A percentile compares a stretch with the other conserved stretches of the same genome.
phyloP scores from a whole-genome alignment of 306 rosid species.

The Prunus salicina region DNA sequence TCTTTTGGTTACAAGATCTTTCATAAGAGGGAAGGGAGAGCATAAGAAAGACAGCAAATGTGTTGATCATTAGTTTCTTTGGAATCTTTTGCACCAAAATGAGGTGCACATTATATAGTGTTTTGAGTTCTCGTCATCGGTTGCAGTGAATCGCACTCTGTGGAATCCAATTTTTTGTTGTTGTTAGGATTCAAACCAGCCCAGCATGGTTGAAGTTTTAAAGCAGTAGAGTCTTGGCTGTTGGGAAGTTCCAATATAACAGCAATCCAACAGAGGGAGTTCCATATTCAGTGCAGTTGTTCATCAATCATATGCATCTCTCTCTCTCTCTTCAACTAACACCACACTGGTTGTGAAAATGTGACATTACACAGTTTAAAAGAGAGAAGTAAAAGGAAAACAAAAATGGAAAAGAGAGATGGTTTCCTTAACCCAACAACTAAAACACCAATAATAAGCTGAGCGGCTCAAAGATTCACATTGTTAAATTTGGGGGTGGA shows the following conservation, averaged over 20 bases:
- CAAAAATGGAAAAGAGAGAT: not conserved
- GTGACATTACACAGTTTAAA: not conserved
- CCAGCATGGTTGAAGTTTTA: too few relatives aligned
- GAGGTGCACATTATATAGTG: not conserved
- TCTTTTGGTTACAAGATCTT: constrained; percentile 1
- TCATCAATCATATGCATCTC: too few relatives aligned
- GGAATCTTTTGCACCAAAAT: not conserved
- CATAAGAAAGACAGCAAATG: not conserved
- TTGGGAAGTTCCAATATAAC: too few relatives aligned
- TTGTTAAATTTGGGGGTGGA: too few relatives aligned
- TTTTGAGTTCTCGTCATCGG: not conserved
- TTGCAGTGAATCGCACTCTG: not conserved
- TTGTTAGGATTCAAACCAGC: not conserved
- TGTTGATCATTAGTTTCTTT: not conserved
- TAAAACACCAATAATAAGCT: not conserved
- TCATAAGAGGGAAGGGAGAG: not conserved
- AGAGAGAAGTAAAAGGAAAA: not conserved
- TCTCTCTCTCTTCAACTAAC: too few relatives aligned
- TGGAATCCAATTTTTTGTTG: not conserved
- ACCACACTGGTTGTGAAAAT: too few relatives aligned
- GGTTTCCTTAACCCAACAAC: not conserved
- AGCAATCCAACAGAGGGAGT: too few relatives aligned
- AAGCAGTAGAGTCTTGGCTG: too few relatives aligned
- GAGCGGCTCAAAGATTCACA: too few relatives aligned
- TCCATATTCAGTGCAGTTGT: too few relatives aligned